A percentile compares a stretch with the other conserved stretches of the same genome.
Conservation (phyloP, 345 rosid species). For the Euphorbia peplus region DNA sequence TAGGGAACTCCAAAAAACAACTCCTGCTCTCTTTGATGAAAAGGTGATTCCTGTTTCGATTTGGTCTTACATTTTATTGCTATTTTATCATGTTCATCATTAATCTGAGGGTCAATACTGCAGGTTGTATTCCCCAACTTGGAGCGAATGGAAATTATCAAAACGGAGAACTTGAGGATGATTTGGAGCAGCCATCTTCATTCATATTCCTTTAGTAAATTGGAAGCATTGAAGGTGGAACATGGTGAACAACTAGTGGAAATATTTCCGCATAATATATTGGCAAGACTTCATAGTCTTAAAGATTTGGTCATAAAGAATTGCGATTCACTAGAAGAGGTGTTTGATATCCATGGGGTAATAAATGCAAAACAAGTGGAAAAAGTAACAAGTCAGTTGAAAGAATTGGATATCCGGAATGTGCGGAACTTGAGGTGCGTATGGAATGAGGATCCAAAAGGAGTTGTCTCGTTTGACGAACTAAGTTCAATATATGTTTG, state of each 20-base stretch:
- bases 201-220: background rate
- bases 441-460: constrained; percentile 12
- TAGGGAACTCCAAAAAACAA: too few relatives aligned
- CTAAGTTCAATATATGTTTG: background rate
- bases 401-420: background rate
- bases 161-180: constrained; percentile 8
- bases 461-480: constrained; percentile 1
- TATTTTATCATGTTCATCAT: too few relatives aligned
- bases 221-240: background rate
- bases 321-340: constrained; percentile 12
- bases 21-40: too few relatives aligned
- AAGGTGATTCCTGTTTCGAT: too few relatives aligned
- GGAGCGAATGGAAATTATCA: background rate
- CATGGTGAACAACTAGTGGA: too few relatives aligned
- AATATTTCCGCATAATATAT: too few relatives aligned
- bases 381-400: background rate
- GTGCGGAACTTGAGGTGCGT: constrained; percentile 12
- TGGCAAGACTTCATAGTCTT: too few relatives aligned
- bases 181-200: background rate
- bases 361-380: background rate
- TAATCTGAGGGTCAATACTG: too few relatives aligned
- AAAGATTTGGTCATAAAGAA: background rate
- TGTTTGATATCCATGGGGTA: constrained; percentile 16
- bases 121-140: constrained; percentile 10
- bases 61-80: too few relatives aligned